A percentile compares a stretch with the other conserved stretches of the same genome.
Conservation (phyloP, 441 rosid species). For the Gossypium schwendimanii region DNA sequence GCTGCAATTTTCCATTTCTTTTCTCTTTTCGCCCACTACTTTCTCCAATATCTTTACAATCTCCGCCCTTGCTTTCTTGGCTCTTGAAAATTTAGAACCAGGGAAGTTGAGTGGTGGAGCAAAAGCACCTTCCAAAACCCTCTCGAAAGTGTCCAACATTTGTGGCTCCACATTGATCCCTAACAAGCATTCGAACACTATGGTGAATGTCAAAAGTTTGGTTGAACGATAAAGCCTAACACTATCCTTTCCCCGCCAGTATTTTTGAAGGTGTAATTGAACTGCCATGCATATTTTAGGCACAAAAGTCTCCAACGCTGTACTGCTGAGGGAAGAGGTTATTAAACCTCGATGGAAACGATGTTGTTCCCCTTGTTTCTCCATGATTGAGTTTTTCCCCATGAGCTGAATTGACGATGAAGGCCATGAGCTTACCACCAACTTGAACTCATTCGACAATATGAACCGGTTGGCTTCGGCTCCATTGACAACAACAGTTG, state of each 20-base stretch:
- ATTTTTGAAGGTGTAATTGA: conserved; percentile 30
- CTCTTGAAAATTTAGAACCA: conserved; percentile 41
- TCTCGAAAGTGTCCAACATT: conserved; percentile 43
- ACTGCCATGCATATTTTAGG: conserved; percentile 44
- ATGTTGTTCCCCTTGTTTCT: conserved; percentile 53
- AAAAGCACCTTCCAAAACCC: conserved; percentile 62
- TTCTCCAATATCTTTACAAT: conserved; percentile 29
- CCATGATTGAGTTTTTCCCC: conserved; percentile 66
- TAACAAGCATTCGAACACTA: conserved; percentile 55
- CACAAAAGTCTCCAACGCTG: conserved; percentile 38
- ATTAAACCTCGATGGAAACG: conserved; percentile 38
- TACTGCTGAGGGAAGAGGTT: conserved; percentile 30
- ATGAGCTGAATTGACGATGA: conserved; percentile 59
- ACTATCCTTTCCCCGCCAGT: conserved; percentile 41
- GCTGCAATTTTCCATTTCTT: conserved; percentile 27
- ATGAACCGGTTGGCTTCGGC: conserved; percentile 55
- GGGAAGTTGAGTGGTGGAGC: conserved; percentile 43
- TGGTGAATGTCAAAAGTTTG: conserved; percentile 41
- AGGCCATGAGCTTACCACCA: conserved; percentile 78
- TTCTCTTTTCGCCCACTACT: conserved; percentile 40
- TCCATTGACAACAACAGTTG: conserved; percentile 54
- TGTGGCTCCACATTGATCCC: conserved; percentile 44
- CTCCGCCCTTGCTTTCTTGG: conserved; percentile 51
- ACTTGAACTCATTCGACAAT: conserved; percentile 58
- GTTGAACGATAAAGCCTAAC: conserved; percentile 44